Evolutionary conservation across 2,329 filamentous ascomycete genomes (phyloP), one percentile per base, ranked within the genome.

Genomic region (Talaromyces sp.): DNA sequence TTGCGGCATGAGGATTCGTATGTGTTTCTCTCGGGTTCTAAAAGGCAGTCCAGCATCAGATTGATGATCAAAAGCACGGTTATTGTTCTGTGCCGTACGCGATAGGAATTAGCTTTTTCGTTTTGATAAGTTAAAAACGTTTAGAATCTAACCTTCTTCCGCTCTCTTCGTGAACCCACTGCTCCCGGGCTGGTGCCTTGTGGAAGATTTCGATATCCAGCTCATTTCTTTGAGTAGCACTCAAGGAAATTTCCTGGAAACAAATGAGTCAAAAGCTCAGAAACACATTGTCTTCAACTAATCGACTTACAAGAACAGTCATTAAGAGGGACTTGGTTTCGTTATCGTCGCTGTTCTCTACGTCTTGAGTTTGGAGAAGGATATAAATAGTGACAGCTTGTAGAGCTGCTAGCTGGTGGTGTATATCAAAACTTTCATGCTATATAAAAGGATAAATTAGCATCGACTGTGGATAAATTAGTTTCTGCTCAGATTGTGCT

Each of bases 81-180:
- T n/a, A 55, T 61, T 51, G 59, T 61, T 19, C 59, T 61, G 17
- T 46, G 14, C 4, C 7, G 26, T 21, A 56, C n/a, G 26, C 21
- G 35, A 43, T 29, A 14, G 17, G 26, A 35, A 32, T 60, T 21
- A 60, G 58, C 19, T 14, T 19, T 27, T 19, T 52, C 8, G 6
- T 17, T 21, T 7, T 26, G 13, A 35, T 32, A 38, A 11, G 0
- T 4, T 14, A 24, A 0, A 24, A 21, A 10, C n/a, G 14, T n/a
- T 13, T 27, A 19, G 35, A 17, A 17, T 54, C 50, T 9, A 35
- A 61, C 59, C 59, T 61, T 26, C 56, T 55, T 11, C 46, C 51
- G 31, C 59, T 58, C 41, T 61, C 59, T 51, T 55, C 55, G 52
- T 61, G 55, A 32, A 61, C 31, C 59, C 59, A 61, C 32, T 61